Evolutionary conservation across 192 early-diverging fungal genomes (phyloP).

Genomic region (Pilaira anomala): DNA sequence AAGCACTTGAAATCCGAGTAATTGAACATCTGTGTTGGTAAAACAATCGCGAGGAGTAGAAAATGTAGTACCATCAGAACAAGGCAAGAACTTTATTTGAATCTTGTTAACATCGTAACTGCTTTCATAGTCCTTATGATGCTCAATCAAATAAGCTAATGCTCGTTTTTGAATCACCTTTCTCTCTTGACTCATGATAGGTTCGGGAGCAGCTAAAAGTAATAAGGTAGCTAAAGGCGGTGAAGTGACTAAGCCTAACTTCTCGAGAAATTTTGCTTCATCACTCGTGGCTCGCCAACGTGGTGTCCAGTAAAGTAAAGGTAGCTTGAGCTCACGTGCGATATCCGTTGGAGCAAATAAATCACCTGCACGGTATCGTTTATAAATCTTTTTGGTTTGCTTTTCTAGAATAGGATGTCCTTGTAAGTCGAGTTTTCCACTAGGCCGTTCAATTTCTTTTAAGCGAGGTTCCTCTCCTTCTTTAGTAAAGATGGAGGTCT

Average conservation of each 20-base stretch:
- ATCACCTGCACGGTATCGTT: slow-evolving; percentile 55
- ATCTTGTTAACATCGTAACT: slow-evolving; percentile 50
- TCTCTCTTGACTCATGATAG: background rate
- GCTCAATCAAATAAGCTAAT: slow-evolving; percentile 68
- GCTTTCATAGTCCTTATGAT: slow-evolving; percentile 54
- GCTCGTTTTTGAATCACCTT: slow-evolving; percentile 44
- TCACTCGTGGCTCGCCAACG: slow-evolving; percentile 41
- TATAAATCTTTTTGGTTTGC: slow-evolving; percentile 26
- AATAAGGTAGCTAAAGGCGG: slow-evolving; percentile 44
- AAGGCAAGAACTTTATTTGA: slow-evolving; percentile 61
- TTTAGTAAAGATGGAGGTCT: slow-evolving; percentile 66
- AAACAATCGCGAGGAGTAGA: slow-evolving; percentile 63
- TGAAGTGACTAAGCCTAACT: slow-evolving; percentile 46
- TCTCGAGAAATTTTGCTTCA: slow-evolving; percentile 45
- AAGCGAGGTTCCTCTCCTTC: slow-evolving; percentile 32
- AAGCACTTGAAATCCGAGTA: slow-evolving; percentile 69
- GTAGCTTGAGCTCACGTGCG: slow-evolving; percentile 56
- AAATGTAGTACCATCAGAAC: slow-evolving; percentile 36
- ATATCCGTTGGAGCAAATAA: slow-evolving; percentile 67
- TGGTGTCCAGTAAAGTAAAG: slow-evolving; percentile 64
- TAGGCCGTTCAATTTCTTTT: slow-evolving; percentile 10
- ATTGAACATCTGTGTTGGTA: slow-evolving; percentile 50
- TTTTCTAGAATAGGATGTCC: slow-evolving; percentile 10
- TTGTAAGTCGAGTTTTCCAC: slow-evolving; percentile 13
- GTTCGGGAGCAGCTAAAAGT: slow-evolving; percentile 32